Base-by-base conservation (phyloP, 2,329 filamentous ascomycete genomes). In the Fusarium continuum region DNA sequence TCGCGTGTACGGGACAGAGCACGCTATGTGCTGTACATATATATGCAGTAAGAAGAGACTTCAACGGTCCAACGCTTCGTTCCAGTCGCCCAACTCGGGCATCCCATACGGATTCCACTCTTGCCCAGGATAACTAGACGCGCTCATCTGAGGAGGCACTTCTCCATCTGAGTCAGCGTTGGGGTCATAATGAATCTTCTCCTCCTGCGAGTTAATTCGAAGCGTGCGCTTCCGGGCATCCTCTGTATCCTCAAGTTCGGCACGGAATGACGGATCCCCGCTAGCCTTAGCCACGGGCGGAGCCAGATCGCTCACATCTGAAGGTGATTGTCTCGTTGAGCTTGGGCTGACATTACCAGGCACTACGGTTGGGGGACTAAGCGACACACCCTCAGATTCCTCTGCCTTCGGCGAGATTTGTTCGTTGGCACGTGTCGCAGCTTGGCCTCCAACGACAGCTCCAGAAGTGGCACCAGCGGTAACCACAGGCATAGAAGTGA, bases 91-190 rank as follows among this genome's bases (percentile, higher is more conserved):
- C 39, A 66, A 70, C 14, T 75, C 72, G 6, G 69, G 61, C 54
- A 74, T 72, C 10, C 74, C 75, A 26, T 83, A 85, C 3, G 87
- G 87, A 66, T 85, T 85, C 88, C 88, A 91, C 73, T 91, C 88
- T 76, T 90, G 86, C 0, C 88, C 88, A 0, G 88, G 88, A 73
- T 90, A 91, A 70, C 84, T 87, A 11, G 87, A 88, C 7, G 87
- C 88, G 41, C 80, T 83, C 88, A 91, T 91, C 55, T 81, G 77
- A 11, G 83, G 82, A n/a, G 71, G 57, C 19, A 54, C 29, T 45
- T 71, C 69, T 20, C 69, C 69, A 23, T 71, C 69, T 10, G 69
- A 71, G 46, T 76, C 75, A 23, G 75, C 76, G 20, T 75, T 72
- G 7, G 74, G 75, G 8, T 76, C 72, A 36, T 73, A 68, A 74